Conservation (phyloP, 2,329 filamentous ascomycete genomes). For the Colletotrichum sublineola region DNA sequence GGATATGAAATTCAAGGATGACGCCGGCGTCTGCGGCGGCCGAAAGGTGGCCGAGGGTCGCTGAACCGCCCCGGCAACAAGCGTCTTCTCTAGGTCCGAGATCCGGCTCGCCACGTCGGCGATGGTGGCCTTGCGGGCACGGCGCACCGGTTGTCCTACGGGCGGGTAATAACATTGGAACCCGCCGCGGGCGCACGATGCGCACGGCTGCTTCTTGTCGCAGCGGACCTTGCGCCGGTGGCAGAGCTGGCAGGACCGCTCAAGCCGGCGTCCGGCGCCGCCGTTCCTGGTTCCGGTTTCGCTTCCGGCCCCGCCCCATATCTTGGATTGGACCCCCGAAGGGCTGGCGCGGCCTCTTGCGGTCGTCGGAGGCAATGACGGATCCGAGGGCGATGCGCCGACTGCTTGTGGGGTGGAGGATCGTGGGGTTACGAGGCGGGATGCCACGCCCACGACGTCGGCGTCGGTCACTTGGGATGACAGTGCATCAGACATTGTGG, state of each 20-base stretch:
- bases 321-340: not conserved
- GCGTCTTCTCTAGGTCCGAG: slow-evolving; percentile 51
- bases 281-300: not conserved
- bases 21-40: not conserved
- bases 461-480: not conserved
- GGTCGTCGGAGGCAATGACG: slow-evolving; percentile 5
- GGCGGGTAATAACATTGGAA: slow-evolving; percentile 50
- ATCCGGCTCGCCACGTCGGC: slow-evolving; percentile 54
- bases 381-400: slow-evolving; percentile 13
- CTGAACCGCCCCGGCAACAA: slow-evolving; percentile 37
- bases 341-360: not conserved
- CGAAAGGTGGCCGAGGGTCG: not conserved
- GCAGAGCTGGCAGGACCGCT: slow-evolving; percentile 51
- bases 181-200: slow-evolving; percentile 45
- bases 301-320: not conserved
- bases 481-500: not conserved
- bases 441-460: slow-evolving; percentile 12
- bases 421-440: not conserved
- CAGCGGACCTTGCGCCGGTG: slow-evolving; percentile 51
- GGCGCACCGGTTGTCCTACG: slow-evolving; percentile 45
- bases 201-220: slow-evolving; percentile 50
- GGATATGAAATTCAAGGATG: not conserved
- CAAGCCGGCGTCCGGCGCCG: slow-evolving; percentile 26
- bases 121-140: slow-evolving; percentile 46
- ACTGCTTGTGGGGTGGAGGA: not conserved